Conservation (phyloP, 2,329 filamentous ascomycete species). For the Ophiosphaerella korrae region DNA sequence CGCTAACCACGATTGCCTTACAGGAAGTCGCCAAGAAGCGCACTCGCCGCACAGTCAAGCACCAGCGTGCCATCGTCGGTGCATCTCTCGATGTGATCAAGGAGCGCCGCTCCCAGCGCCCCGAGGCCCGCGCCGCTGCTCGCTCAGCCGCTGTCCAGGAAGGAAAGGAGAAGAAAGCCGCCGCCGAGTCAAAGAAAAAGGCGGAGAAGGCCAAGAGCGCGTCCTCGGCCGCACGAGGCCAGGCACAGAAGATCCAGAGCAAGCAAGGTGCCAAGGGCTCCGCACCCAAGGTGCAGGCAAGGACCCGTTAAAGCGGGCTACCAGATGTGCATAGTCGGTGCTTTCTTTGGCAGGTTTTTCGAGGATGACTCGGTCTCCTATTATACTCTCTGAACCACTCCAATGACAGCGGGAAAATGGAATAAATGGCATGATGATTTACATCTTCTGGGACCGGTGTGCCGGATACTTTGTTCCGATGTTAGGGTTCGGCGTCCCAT, state of each 20-base stretch:
- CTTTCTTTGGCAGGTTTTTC: constrained; percentile 31
- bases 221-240: constrained; percentile 73
- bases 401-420: constrained; percentile 31
- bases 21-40: constrained; percentile 99
- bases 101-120: constrained; percentile 93
- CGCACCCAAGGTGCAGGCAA: constrained; percentile 81
- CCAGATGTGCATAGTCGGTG: constrained; percentile 30
- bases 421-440: constrained; percentile 37
- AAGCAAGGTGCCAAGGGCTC: constrained; percentile 98
- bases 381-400: constrained; percentile 31
- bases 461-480: constrained; percentile 28
- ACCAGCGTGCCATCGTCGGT: constrained; percentile 98
- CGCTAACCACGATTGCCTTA: constrained; percentile 40
- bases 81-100: constrained; percentile 99
- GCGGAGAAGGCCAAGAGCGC: constrained; percentile 97
- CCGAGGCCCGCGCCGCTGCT: constrained; percentile 92
- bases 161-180: constrained; percentile 97
- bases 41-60: constrained; percentile 95
- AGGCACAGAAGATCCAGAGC: constrained; percentile 80
- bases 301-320: constrained; percentile 71
- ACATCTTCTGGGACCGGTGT: constrained; percentile 33
- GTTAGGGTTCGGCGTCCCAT: constrained; percentile 38
- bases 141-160: constrained; percentile 92
- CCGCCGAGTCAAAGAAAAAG: constrained; percentile 90
- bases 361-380: constrained; percentile 36